Evolutionary conservation across 2,329 filamentous ascomycete species (phyloP), one percentile per base, ranked within the genome.

Genomic region (Beauveria sp.): DNA sequence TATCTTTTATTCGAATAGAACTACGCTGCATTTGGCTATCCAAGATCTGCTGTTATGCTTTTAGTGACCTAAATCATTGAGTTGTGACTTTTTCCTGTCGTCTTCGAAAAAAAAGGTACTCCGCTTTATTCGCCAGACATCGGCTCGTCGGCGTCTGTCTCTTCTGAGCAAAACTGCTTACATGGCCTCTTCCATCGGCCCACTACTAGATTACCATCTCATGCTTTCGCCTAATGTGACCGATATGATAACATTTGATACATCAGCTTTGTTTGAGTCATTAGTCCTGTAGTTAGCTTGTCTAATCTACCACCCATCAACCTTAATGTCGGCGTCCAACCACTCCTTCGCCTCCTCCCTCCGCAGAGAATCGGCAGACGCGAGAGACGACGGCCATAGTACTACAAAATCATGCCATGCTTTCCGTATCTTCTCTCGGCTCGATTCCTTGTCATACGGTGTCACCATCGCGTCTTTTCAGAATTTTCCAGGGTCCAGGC

Each of bases 141-240:
- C 45, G 45, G 45, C 45, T 48, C 12, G 7, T 51, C 26, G 24
- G 24, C 20, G 45, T 8, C 24, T 38, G 26, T 34, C 49, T 20
- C 24, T 31, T 38, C 14, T n/a, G 28, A 20, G 28, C 18, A 20
- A 51, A 28, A 20, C 52, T 56, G 53, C 42, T 56, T 56, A 56
- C 53, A 56, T 56, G 53, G 42, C 53, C 42, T 56, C 53, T 56
- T 56, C 26, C 26, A 31, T 56, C n/a, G 26, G 53, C 50, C 53
- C 53, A 56, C 53, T 46, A 5, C 42, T 34, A 24, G 31, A 40
- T 38, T 38, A 24, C 1, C 20, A 24, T 8, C 28, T 16, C 12
- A 38, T 38, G 34, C 14, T 38, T 38, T 38, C 34, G 14, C 14
- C 34, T 38, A 38, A 38, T 38, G 34, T 16, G 14, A 38, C 14